Conservation (phyloP, 1,139 yeast species). For the Pichia sp. region DNA sequence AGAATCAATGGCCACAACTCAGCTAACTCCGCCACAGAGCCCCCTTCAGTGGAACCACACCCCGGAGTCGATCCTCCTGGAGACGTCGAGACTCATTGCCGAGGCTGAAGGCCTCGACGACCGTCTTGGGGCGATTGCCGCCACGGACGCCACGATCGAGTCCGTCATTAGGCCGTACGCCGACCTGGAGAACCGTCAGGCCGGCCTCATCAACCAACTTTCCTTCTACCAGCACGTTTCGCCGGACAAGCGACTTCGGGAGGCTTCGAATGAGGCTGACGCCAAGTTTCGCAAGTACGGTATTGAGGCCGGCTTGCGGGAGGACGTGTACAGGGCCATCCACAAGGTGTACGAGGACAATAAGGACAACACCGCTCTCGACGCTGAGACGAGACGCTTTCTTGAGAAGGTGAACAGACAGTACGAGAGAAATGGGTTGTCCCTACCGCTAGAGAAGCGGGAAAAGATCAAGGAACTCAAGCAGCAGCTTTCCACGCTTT, state of each 20-base stretch:
- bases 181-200: slow-evolving; percentile 44
- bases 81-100: slow-evolving; percentile 44
- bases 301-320: slow-evolving; percentile 63
- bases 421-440: slow-evolving; percentile 65
- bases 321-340: slow-evolving; percentile 60
- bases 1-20: not conserved
- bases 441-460: slow-evolving; percentile 51
- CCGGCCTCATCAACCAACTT: slow-evolving; percentile 44
- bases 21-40: slow-evolving; percentile 37
- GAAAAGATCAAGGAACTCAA: slow-evolving; percentile 55
- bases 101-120: slow-evolving; percentile 49
- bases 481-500: slow-evolving; percentile 53
- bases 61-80: slow-evolving; percentile 43
- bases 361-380: slow-evolving; percentile 33
- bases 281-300: slow-evolving; percentile 50
- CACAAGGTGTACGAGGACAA: slow-evolving; percentile 43
- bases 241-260: slow-evolving; percentile 55
- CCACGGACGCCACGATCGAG: slow-evolving; percentile 51
- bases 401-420: slow-evolving; percentile 52
- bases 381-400: slow-evolving; percentile 54
- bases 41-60: slow-evolving; percentile 64
- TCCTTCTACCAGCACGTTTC: slow-evolving; percentile 71
- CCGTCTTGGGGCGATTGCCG: slow-evolving; percentile 41
- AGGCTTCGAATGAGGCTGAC: slow-evolving; percentile 64
- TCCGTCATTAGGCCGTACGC: slow-evolving; percentile 51